Conservation (phyloP, 2,329 filamentous ascomycete genomes). For the Fusarium redolens region DNA sequence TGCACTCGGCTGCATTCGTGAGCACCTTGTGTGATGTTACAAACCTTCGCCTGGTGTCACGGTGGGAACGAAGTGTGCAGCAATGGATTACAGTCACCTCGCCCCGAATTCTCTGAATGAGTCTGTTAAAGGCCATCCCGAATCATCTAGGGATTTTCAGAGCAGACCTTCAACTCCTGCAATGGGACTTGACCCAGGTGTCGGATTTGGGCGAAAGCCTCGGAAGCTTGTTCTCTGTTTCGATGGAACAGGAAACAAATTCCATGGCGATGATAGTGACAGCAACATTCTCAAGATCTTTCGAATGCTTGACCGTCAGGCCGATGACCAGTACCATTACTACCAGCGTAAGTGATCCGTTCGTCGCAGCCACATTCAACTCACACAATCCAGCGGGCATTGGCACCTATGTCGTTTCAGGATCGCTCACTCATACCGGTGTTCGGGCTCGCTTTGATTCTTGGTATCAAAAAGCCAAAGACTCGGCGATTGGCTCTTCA, state of each 20-base stretch:
- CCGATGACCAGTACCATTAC: conserved; percentile 71
- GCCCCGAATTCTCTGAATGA: conserved; percentile 31
- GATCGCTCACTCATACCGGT: conserved; percentile 68
- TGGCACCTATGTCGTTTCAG: conserved; percentile 76
- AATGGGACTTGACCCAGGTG: conserved; percentile 29
- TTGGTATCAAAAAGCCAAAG: conserved; percentile 79
- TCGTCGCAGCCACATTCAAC: background rate
- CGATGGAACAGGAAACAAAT: conserved; percentile 73
- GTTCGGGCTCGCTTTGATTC: conserved; percentile 67
- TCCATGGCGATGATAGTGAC: conserved; percentile 71
- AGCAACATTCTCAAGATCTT: conserved; percentile 78
- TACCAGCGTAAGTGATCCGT: conserved; percentile 65
- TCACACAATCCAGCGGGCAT: conserved; percentile 66
- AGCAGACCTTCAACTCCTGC: conserved; percentile 39
- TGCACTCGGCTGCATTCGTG: background rate
- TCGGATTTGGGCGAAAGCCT: conserved; percentile 36
- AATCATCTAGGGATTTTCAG: conserved; percentile 34
- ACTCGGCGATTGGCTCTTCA: conserved; percentile 81
- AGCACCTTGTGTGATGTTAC: background rate
- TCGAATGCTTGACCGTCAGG: conserved; percentile 73
- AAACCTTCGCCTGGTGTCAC: background rate
- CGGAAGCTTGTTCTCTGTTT: conserved; percentile 70
- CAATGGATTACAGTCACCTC: conserved; percentile 43
- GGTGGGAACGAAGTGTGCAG: conserved; percentile 9
- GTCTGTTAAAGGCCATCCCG: conserved; percentile 18